Conservation (phyloP, 768 basidiomycete species). For the Boletus eberwhitei region DNA sequence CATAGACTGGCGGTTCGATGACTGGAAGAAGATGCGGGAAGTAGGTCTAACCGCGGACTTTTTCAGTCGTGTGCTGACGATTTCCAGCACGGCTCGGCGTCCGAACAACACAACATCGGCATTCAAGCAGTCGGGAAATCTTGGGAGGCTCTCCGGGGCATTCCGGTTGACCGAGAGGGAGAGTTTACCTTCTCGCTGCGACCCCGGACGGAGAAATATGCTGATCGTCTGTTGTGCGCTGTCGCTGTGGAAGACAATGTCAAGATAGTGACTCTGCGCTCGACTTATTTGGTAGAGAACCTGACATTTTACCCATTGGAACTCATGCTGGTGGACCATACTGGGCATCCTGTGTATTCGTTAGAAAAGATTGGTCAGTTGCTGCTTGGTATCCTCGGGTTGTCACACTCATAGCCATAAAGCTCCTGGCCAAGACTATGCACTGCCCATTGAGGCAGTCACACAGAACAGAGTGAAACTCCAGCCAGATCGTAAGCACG, state of each 20-base stretch:
- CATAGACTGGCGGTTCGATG: conserved; percentile 95
- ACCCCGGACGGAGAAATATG: conserved; percentile 69
- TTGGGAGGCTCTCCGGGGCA: conserved; percentile 85
- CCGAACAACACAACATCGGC: conserved; percentile 81
- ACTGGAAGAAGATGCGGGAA: conserved; percentile 92
- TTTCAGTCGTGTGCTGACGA: background rate
- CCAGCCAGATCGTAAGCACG: conserved; percentile 82
- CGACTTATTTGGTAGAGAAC: conserved; percentile 90
- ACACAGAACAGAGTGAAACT: conserved; percentile 77
- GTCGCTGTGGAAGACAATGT: conserved; percentile 88
- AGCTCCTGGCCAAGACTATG: conserved; percentile 84
- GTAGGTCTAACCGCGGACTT: conserved; percentile 38
- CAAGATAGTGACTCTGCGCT: conserved; percentile 91
- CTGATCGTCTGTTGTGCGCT: conserved; percentile 82
- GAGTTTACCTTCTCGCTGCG: conserved; percentile 86
- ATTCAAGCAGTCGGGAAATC: conserved; percentile 79
- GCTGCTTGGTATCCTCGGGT: background rate
- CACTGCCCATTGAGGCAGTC: conserved; percentile 88
- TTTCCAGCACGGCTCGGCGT: conserved; percentile 41
- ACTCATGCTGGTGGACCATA: conserved; percentile 81
- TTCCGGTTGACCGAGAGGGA: conserved; percentile 93
- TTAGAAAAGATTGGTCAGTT: conserved; percentile 75
- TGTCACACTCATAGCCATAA: conserved; percentile 57
- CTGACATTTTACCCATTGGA: conserved; percentile 89
- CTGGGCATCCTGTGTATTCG: conserved; percentile 75